These are phyloP conservation scores for Termitomyces sp. DNA, from an alignment of 768 basidiomycete genomes.

Conservation along the genomic window DNA sequence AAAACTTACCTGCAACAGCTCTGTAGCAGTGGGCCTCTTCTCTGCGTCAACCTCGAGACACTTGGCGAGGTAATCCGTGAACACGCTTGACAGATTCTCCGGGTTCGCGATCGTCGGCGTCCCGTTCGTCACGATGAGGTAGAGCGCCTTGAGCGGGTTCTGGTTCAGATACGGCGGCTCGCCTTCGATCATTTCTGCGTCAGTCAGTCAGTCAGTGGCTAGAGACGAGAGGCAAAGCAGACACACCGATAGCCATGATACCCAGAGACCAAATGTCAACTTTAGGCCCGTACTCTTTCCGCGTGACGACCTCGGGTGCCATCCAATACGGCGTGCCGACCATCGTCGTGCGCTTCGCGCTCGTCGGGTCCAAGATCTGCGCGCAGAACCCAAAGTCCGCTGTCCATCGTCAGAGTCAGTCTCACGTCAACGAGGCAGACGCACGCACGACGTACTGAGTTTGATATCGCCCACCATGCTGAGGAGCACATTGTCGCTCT, in stretches of 20 bases:
- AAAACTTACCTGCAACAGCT: conserved; percentile 74
- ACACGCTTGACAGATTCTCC: conserved; percentile 60
- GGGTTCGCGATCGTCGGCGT: conserved; percentile 96
- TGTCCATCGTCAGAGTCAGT: too few relatives aligned
- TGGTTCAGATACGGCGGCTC: conserved; percentile 96
- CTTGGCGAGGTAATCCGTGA: conserved; percentile 85
- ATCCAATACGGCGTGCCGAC: conserved; percentile 99
- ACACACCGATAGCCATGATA: conserved; percentile 92
- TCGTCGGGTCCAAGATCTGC: conserved; percentile 85
- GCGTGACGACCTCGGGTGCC: conserved; percentile 96
- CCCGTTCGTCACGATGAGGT: conserved; percentile 97
- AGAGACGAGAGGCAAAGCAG: too few relatives aligned
- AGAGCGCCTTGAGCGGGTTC: conserved; percentile 93
- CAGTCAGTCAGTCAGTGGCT: too few relatives aligned
- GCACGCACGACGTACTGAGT: too few relatives aligned
- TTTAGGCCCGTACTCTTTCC: conserved; percentile 96
- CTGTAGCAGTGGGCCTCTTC: conserved; percentile 82
- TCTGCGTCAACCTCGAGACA: conserved; percentile 94
- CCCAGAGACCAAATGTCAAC: conserved; percentile 97
- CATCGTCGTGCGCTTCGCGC: conserved; percentile 95
- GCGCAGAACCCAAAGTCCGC: conserved; percentile 99
- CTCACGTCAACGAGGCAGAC: too few relatives aligned
- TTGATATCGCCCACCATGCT: conserved; percentile 96
- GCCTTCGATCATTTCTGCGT: conserved; percentile 97
- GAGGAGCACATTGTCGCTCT: conserved; percentile 94